Evolutionary conservation across 345 rosid species (phyloP).

Genomic region (Melastoma malabathricum): DNA sequence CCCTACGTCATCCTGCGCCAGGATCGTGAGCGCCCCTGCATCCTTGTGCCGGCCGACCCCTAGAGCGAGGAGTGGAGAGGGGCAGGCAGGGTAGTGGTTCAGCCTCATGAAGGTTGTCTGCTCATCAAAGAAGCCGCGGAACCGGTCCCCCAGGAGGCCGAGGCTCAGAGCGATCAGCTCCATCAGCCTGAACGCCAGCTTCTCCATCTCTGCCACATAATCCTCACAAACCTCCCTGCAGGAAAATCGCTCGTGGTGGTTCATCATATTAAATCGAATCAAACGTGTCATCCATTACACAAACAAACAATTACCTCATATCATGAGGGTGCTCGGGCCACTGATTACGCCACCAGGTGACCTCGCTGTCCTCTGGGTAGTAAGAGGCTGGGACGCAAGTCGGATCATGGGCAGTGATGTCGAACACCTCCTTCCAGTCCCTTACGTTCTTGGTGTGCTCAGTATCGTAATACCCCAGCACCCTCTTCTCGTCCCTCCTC

Average conservation of each 20-base stretch:
- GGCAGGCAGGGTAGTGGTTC: slow-evolving; percentile 25
- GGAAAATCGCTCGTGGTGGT: background rate
- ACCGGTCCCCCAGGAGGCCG: slow-evolving; percentile 29
- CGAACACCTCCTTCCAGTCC: slow-evolving; percentile 63
- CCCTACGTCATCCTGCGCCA: slow-evolving; percentile 21
- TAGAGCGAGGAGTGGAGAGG: slow-evolving; percentile 13
- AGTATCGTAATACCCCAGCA: slow-evolving; percentile 44
- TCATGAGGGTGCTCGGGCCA: slow-evolving; percentile 44
- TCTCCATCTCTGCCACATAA: slow-evolving; percentile 33
- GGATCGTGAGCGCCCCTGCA: slow-evolving; percentile 12
- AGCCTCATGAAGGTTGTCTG: slow-evolving; percentile 27
- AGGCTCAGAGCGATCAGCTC: slow-evolving; percentile 46
- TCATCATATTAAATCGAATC: background rate
- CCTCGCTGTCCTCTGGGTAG: slow-evolving; percentile 21
- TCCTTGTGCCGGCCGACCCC: slow-evolving; percentile 23
- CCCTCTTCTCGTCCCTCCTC: slow-evolving; percentile 34
- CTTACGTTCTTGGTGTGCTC: slow-evolving; percentile 59
- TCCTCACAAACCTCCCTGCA: slow-evolving; percentile 34
- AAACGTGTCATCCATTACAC: background rate
- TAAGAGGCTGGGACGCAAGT: slow-evolving; percentile 33
- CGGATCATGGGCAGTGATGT: slow-evolving; percentile 35
- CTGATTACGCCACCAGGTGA: slow-evolving; percentile 27
- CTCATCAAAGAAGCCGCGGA: slow-evolving; percentile 30
- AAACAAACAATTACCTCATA: slow-evolving; percentile 20
- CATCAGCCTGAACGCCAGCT: slow-evolving; percentile 26